Base-by-base conservation (phyloP, 352 stramenopile species). In the Phytophthora fragariaefolia region DNA sequence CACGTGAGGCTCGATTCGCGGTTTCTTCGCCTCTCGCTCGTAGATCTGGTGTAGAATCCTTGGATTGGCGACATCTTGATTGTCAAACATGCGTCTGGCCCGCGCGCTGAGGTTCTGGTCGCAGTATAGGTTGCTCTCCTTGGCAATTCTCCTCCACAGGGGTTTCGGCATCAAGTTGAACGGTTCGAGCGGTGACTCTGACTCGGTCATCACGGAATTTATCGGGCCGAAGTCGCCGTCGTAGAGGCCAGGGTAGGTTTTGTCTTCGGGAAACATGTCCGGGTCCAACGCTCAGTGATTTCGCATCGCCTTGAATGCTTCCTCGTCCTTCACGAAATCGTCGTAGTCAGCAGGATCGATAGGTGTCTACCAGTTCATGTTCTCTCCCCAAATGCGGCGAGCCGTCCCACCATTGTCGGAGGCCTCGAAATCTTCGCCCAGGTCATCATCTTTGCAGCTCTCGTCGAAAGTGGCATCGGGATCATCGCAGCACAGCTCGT, bases 111-210 rank as follows among this genome's bases (percentile, higher is more conserved):
- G 38, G 12, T 54, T 54, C 47, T 54, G 47, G 17, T 24, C 26
- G 26, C 40, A 27, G 47, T 54, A 54, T 32, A 54, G 0, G 26
- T 40, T 42, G 9, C 26, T 54, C 26, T 42, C 47, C 17, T 40
- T 26, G 26, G 38, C 26, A 20, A 40, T 54, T 17, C 40, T 18
- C 12, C 47, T 13, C 47, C 47, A 42, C 4, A 54, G 12, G 15
- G 38, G 27, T 8, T 17, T 24, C 26, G 27, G 47, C 47, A 54
- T 42, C 24, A 54, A 54, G 27, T 42, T 42, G 18, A 42, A 54
- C 47, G 24, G 6, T 24, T 24, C 13, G 4, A 54, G 17, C 4
- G 26, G 26, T 9, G 38, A 13, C 23, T 54, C 27, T 13, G 27
- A 24, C 32, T 24, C 22, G 40, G 15, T 24, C 23, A 38, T 20